Base-by-base conservation (phyloP, 257 asterid species). In the Leptodermis oblonga region DNA sequence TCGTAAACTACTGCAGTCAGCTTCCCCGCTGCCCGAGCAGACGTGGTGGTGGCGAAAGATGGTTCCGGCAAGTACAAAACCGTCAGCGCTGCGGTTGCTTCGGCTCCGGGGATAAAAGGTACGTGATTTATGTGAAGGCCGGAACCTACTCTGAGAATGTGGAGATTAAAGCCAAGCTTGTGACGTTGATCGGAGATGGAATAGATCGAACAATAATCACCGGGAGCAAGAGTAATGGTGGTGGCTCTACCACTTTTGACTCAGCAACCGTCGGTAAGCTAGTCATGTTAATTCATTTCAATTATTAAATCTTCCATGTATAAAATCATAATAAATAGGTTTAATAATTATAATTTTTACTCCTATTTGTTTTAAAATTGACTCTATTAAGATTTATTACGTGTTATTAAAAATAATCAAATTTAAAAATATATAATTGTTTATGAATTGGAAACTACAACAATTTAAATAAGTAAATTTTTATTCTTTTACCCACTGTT, bases 211-310 rank as follows among this genome's bases (percentile, higher is more conserved):
- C 98, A 0, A 81, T 90, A 22, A 92, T 92, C 74, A 90, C 96
- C 31, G 97, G 98, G 28, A 88, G 97, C 65, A 80, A 75, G 46
- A 90, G 97, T 63, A 89, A 85, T 67, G 93, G 70, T 43, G 90
- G 95, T 8, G 93, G 93, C 73, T 67, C 83, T 81, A 86, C 97
- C 82, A 88, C 98, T 55, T 92, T 85, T 70, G 69, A 53, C 11
- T 86, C 97, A 2, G 98, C 98, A 74, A 90, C 98, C 1, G 89
- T 92, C 67, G 93, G 97, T 90, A 73, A 82, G 92, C 68, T 10
- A n/a, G n/a, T n/a, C n/a, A n/a, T n/a, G n/a, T n/a, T n/a, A n/a
- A n/a, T n/a, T n/a, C n/a, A n/a, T n/a, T n/a, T n/a, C n/a, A n/a
- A n/a, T n/a, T n/a, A n/a, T n/a, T n/a, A n/a, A n/a, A n/a, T n/a